phyloP scores from a whole-genome alignment of 805 yeast genomes.

The Monosporozyma solicola region DNA sequence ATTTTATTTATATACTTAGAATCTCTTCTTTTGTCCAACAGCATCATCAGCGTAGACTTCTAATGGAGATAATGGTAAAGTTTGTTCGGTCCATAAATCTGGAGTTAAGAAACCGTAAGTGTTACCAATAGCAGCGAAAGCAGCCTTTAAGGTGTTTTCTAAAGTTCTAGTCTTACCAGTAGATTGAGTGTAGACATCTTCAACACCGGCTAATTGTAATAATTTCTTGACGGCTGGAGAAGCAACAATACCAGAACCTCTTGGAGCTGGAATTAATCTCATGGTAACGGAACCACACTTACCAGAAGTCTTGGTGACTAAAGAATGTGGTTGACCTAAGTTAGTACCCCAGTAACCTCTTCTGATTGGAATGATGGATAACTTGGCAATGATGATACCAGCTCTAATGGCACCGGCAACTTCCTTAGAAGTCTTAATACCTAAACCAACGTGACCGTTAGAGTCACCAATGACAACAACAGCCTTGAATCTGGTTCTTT shows the following conservation, averaged over 20 bases:
- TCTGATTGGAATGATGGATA: slow-evolving; percentile 98
- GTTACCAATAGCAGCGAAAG: slow-evolving; percentile 99
- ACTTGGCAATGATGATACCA: slow-evolving; percentile 98
- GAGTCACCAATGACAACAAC: slow-evolving; percentile 99
- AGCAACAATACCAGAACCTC: slow-evolving; percentile 99
- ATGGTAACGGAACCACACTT: slow-evolving; percentile 99
- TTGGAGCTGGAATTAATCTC: slow-evolving; percentile 99
- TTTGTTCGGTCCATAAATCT: slow-evolving; percentile 89
- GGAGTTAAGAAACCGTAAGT: slow-evolving; percentile 99
- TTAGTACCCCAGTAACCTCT: slow-evolving; percentile 99
- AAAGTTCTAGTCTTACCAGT: slow-evolving; percentile 99
- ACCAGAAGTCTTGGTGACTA: slow-evolving; percentile 96
- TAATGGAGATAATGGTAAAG: slow-evolving; percentile 85
- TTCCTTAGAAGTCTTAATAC: slow-evolving; percentile 99
- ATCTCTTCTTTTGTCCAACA: slow-evolving; percentile 64
- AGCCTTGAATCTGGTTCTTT: slow-evolving; percentile 99
- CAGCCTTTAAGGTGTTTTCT: slow-evolving; percentile 99
- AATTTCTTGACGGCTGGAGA: slow-evolving; percentile 99
- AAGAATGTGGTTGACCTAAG: slow-evolving; percentile 99
- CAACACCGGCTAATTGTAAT: slow-evolving; percentile 98
- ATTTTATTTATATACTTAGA: slow-evolving; percentile 36
- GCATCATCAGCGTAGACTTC: slow-evolving; percentile 89
- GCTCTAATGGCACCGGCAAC: slow-evolving; percentile 99
- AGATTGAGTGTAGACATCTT: slow-evolving; percentile 98
- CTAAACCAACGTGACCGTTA: slow-evolving; percentile 99